phyloP scores from a whole-genome alignment of 169 alveolate genomes.

The Cryptosporidium tyzzeri region DNA sequence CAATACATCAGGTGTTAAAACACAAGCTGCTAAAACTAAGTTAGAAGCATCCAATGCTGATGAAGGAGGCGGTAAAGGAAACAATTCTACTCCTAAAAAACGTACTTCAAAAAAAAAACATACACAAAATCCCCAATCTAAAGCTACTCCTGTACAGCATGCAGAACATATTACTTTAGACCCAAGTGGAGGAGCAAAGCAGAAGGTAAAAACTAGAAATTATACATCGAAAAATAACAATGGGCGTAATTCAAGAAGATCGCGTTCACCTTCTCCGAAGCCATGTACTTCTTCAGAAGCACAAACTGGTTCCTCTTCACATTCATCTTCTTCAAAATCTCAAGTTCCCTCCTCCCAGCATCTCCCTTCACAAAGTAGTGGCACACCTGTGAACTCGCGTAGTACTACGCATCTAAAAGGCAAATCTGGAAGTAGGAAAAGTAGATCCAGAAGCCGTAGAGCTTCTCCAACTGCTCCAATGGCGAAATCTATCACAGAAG shows the following conservation, averaged over 20 bases:
- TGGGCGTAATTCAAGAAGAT: background rate
- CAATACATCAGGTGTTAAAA: background rate
- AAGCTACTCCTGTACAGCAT: background rate
- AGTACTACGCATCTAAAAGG: background rate
- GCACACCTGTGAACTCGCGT: no score
- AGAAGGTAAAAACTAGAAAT: background rate
- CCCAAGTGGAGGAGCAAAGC: constrained; percentile 15
- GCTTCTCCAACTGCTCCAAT: background rate
- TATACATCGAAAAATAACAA: background rate
- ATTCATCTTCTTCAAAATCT: no score
- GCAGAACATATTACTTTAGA: constrained; percentile 4
- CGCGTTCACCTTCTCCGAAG: background rate
- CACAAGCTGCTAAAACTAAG: background rate
- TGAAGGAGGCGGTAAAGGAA: background rate
- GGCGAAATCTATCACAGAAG: background rate
- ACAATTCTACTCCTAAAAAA: background rate
- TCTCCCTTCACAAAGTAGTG: no score
- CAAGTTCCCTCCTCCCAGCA: no score
- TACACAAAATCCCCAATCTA: background rate
- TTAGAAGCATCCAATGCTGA: background rate
- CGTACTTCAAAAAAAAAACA: background rate
- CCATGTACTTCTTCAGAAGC: background rate
- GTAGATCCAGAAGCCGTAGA: background rate
- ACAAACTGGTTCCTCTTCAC: background rate
- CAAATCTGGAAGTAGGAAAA: background rate